Conservation (phyloP, 2,329 filamentous ascomycete species). For the Fusarium mexicanum region DNA sequence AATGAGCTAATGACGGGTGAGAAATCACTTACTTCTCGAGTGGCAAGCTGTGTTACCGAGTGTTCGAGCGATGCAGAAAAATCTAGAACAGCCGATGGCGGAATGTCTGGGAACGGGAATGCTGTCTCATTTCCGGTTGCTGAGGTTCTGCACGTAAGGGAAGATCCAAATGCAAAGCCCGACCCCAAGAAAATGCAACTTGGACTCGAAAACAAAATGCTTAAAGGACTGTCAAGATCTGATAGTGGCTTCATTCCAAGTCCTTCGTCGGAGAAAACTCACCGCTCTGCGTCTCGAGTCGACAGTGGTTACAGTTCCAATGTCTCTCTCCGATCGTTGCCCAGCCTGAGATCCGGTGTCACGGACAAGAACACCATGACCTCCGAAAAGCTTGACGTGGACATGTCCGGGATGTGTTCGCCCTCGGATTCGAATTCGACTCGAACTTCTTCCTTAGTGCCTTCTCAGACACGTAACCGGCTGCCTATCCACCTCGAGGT, state of each 20-base stretch:
- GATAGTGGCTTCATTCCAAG: conserved; percentile 63
- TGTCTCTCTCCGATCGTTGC: conserved; percentile 65
- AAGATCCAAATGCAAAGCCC: conserved; percentile 57
- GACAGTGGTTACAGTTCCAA: conserved; percentile 72
- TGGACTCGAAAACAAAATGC: conserved; percentile 36
- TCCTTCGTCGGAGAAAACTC: conserved; percentile 54
- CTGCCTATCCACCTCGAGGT: conserved; percentile 35
- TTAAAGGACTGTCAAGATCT: conserved; percentile 41
- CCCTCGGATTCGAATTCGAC: conserved; percentile 33
- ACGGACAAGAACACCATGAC: conserved; percentile 35
- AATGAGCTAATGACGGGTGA: not conserved
- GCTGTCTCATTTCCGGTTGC: conserved; percentile 48
- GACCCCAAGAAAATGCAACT: conserved; percentile 24
- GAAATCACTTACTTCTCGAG: conserved; percentile 1
- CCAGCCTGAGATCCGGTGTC: conserved; percentile 42
- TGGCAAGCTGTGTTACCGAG: conserved; percentile 6
- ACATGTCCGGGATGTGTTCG: conserved; percentile 20
- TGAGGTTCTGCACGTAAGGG: conserved; percentile 52
- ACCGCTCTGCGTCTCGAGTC: conserved; percentile 62
- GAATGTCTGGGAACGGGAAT: conserved; percentile 33
- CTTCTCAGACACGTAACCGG: conserved; percentile 26
- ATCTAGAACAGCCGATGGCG: conserved; percentile 29
- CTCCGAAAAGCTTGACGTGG: conserved; percentile 24
- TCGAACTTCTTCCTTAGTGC: conserved; percentile 28
- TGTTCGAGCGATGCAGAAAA: conserved; percentile 6